A percentile compares a stretch with the other conserved stretches of the same genome.
Evolutionary conservation across 495 filamentous ascomycete genomes (phyloP).

Genomic region (Penicillium antarcticum): DNA sequence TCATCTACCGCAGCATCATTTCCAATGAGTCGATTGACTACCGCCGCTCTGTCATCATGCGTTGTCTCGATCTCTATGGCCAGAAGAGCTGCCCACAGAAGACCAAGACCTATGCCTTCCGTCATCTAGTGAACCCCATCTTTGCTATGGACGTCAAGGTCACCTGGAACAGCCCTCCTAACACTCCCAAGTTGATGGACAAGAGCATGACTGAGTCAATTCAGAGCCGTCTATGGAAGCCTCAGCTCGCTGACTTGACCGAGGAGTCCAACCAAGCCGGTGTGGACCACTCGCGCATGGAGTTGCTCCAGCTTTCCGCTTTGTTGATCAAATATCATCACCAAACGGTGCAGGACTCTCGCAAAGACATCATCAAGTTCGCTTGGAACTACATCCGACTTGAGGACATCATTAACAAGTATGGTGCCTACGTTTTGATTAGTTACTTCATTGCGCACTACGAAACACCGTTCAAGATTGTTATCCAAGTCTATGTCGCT

Average conservation of each 20-base stretch:
- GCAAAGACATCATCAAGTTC: constrained; percentile 98
- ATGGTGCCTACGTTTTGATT: constrained; percentile 94
- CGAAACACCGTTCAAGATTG: constrained; percentile 94
- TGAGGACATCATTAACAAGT: constrained; percentile 98
- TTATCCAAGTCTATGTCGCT: constrained; percentile 87
- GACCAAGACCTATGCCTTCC: constrained; percentile 90
- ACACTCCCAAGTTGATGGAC: constrained; percentile 76
- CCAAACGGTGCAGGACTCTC: constrained; percentile 76
- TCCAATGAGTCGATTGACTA: constrained; percentile 83
- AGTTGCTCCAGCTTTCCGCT: constrained; percentile 89
- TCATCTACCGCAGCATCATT: constrained; percentile 84
- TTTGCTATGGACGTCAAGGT: constrained; percentile 91
- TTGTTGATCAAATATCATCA: constrained; percentile 93
- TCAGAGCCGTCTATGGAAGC: constrained; percentile 91
- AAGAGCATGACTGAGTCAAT: constrained; percentile 86
- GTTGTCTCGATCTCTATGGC: constrained; percentile 85
- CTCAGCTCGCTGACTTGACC: constrained; percentile 74
- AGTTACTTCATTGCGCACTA: constrained; percentile 97
- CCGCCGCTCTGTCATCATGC: constrained; percentile 77
- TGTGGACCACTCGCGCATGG: constrained; percentile 94
- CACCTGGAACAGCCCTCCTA: constrained; percentile 48
- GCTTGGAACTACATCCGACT: constrained; percentile 97
- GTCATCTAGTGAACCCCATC: constrained; percentile 91
- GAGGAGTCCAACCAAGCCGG: constrained; percentile 85
- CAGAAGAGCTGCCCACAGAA: constrained; percentile 73